Evolutionary conservation across 495 filamentous ascomycete genomes (phyloP), one percentile per base, ranked within the genome.

Genomic region (Aspergillus olivimuriae): DNA sequence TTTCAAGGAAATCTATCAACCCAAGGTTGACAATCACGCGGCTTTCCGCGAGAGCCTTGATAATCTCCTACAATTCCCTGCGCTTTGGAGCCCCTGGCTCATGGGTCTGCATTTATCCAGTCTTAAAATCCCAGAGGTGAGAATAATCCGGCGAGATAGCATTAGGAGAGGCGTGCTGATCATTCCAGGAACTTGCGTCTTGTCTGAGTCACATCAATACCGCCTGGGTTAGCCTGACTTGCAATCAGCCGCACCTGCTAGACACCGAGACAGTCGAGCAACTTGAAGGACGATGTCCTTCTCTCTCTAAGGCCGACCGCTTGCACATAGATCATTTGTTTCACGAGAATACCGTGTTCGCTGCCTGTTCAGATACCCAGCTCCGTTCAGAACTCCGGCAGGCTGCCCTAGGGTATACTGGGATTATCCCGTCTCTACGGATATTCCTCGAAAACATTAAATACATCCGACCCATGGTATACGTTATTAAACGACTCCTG

Each of bases 371-470:
- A 31, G 49, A 48, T 32, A 19, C 30, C 9, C 16, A 35, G 18
- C 14, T 30, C 35, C 28, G 46, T 8, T 35, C 39, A 5, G 15
- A 46, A 20, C 41, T 60, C 17, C 34, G 33, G 9, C 18, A 50
- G 9, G 34, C 48, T 17, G 34, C 46, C 16, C 47, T 34, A 21
- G 38, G 15, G 18, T 51, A 53, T 30, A 26, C 43, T 10, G 23
- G 46, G 33, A 40, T 61, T 10, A 60, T 64, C 19, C 51, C 45
- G 21, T 57, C 53, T 10, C 40, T 64, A 18, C 36, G 48, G 21
- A 56, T 39, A 3, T 64, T 62, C 39, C 47, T 61, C 12, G 49
- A 61, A 50, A 46, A 64, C 34, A 50, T 44, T 10, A 64, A 64
- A 46, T 58, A 60, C 40, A 44, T 64, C 8, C 51, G 60, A 34